These are phyloP conservation scores for Tricholoma hemisulphureum DNA, from an alignment of 768 basidiomycete genomes.

Conservation along the genomic window DNA sequence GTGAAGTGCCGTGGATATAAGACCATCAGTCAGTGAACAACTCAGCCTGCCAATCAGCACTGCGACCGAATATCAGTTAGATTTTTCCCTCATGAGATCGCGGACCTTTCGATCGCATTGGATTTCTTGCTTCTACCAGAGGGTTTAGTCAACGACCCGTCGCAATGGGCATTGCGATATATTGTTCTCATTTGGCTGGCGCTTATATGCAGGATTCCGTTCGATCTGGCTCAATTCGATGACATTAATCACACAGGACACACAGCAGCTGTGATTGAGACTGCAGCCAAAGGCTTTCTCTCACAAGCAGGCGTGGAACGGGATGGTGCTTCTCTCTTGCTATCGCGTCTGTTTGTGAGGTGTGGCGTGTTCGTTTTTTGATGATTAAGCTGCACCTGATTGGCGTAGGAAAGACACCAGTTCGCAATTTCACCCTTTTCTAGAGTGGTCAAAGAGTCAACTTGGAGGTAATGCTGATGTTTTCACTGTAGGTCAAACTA, in stretches of 20 bases:
- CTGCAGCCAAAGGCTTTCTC: conserved; percentile 56
- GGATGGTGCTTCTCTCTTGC: conserved; percentile 76
- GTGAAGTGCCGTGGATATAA: conserved; percentile 90
- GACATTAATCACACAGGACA: conserved; percentile 48
- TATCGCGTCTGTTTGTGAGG: conserved; percentile 82
- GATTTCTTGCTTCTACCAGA: conserved; percentile 54
- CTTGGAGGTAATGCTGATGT: conserved; percentile 42
- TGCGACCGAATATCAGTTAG: conserved; percentile 54
- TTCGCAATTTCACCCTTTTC: conserved; percentile 49
- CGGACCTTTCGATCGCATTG: conserved; percentile 75
- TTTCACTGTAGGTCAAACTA: conserved; percentile 44
- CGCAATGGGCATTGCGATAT: conserved; percentile 82
- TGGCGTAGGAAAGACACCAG: conserved; percentile 56
- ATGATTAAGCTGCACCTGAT: not conserved
- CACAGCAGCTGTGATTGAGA: conserved; percentile 59
- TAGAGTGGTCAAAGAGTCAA: conserved; percentile 43
- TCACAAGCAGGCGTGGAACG: conserved; percentile 77
- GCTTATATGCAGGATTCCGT: conserved; percentile 90
- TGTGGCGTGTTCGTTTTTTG: conserved; percentile 31
- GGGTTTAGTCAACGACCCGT: conserved; percentile 38
- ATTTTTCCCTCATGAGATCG: conserved; percentile 90
- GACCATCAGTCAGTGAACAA: conserved; percentile 69
- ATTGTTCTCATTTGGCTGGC: conserved; percentile 90
- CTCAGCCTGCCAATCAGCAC: conserved; percentile 1
- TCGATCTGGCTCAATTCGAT: conserved; percentile 85